Percentiles rank a stretch among this genome's conserved stretches.
Conservation (phyloP, 495 filamentous ascomycete genomes). For the Aspergillus mulundensis region DNA sequence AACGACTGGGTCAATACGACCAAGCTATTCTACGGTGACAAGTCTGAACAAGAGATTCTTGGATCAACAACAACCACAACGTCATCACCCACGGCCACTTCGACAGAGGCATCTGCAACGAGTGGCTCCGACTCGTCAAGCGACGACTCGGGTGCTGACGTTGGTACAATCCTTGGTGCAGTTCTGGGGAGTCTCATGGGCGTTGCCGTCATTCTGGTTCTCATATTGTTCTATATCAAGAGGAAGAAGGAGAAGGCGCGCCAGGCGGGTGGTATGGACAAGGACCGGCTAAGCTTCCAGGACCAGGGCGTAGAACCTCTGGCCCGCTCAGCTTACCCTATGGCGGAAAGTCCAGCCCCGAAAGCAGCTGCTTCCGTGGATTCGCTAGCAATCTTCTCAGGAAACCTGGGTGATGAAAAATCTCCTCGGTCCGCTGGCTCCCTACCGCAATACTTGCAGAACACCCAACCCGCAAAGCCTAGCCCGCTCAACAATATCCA, state of each 20-base stretch:
- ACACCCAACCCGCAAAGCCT: constrained; percentile 17
- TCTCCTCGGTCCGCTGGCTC: constrained; percentile 26
- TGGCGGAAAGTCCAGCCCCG: constrained; percentile 40
- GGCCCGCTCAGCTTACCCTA: constrained; percentile 39
- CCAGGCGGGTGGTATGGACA: constrained; percentile 50
- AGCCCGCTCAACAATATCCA: constrained; percentile 35
- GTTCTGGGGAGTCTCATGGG: constrained; percentile 76
- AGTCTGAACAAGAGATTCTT: constrained; percentile 31
- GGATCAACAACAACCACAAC: constrained; percentile 26
- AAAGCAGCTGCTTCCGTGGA: constrained; percentile 44
- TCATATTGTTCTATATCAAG: constrained; percentile 64
- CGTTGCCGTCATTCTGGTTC: constrained; percentile 61
- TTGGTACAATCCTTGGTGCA: constrained; percentile 67
- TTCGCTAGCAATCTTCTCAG: constrained; percentile 43
- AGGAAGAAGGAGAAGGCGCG: constrained; percentile 55
- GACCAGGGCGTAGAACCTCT: constrained; percentile 56
- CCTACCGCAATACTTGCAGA: constrained; percentile 22
- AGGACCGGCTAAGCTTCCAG: constrained; percentile 59
- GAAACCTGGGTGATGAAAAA: constrained; percentile 37
- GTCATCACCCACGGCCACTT: constrained; percentile 30
- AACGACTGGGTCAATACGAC: constrained; percentile 82
- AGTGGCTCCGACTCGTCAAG: constrained; percentile 28
- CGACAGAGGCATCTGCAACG: constrained; percentile 32
- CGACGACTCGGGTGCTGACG: constrained; percentile 22
- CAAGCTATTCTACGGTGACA: constrained; percentile 52